Base-by-base conservation (phyloP, 2,329 filamentous ascomycete species). In the Falciphora oryzae region DNA sequence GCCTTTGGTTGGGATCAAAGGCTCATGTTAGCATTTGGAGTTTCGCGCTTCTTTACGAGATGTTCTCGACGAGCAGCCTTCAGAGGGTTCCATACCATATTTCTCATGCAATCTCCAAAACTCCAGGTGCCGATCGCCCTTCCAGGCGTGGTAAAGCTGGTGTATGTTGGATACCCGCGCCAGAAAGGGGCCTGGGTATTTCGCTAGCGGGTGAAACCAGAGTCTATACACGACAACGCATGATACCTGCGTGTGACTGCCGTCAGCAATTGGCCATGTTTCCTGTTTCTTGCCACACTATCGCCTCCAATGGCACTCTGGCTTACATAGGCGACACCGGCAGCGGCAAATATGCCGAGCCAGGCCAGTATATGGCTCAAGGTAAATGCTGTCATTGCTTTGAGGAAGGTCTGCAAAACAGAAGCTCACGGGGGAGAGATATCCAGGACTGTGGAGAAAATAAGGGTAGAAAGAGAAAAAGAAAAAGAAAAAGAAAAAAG, bases 121-220 rank as follows among this genome's bases (percentile, higher is more conserved):
- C 71, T 90, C 86, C 25, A 93, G 81, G 72, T 93, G 90, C 1
- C 90, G 83, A 69, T 90, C 87, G 63, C 90, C 91, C 71, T 85
- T 88, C 76, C 87, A 90, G 61, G 89, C 89, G 69, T 92, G 87
- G 74, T 91, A 93, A 35, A 89, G 83, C 73, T 88, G 85, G 70
- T 88, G 84, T 68, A 78, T 84, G 70, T 87, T 81, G n/a, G 86
- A 87, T 69, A 89, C 75, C 71, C 85, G 88, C 65, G 85, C 86
- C 57, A 89, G 72, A 61, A 88, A 76, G 0, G 88, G 88, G 1
- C 87, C 88, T 1, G 87, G 88, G 68, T 89, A 88, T 65, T 83
- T 85, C 25, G 86, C 81, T 13, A 90, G 75, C 4, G 87, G 87
- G 70, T 90, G 87, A 73, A 89, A 84, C 72, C 81, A 86, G 65